Base-by-base conservation (phyloP, 1,284 basidiomycete species). In the Pterulicium gracile region DNA sequence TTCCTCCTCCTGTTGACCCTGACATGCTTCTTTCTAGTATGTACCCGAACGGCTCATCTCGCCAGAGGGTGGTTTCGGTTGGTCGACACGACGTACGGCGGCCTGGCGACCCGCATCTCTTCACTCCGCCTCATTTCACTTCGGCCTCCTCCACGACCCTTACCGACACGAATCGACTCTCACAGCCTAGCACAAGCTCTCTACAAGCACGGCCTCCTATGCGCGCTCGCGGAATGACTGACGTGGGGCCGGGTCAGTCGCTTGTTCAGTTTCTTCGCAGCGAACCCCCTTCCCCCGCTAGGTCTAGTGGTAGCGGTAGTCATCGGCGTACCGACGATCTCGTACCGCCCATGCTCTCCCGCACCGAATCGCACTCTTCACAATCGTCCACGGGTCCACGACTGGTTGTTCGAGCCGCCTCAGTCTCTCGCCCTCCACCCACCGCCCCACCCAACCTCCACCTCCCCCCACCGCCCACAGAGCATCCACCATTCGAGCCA, bases 211-310 rank as follows among this genome's bases (percentile, higher is more conserved):
- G 66, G 17, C 65, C 66, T 13, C 61, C 59, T 4, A 60, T 66
- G 56, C 68, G 75, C 18, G 61, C 73, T 7, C 60, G 77, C 55
- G 75, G 76, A n/a, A 66, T 75, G 64, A 77, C 75, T 1, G 71
- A 77, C 42, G 62, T 51, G 43, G 61, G 58, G 2, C 24, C 52
- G 24, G 47, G 42, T 22, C 56, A 55, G 24, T 56, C 56, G 43
- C 46, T 34, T 45, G 44, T 35, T 42, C 43, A 46, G 14, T 52
- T 50, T 45, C 49, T 49, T 4, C 49, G 48, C 13, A 47, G 21
- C 18, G 53, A 53, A 40, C 45, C 50, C 27, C 27, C 27, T 10
- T 7, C 10, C n/a, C 27, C 27, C n/a, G 7, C 27, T 32, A n/a
- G 27, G 7, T 32, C 27, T 32, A 32, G n/a, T n/a, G 10, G n/a